phyloP scores from a whole-genome alignment of 2,329 filamentous ascomycete species.

The Shiraia sp. region DNA sequence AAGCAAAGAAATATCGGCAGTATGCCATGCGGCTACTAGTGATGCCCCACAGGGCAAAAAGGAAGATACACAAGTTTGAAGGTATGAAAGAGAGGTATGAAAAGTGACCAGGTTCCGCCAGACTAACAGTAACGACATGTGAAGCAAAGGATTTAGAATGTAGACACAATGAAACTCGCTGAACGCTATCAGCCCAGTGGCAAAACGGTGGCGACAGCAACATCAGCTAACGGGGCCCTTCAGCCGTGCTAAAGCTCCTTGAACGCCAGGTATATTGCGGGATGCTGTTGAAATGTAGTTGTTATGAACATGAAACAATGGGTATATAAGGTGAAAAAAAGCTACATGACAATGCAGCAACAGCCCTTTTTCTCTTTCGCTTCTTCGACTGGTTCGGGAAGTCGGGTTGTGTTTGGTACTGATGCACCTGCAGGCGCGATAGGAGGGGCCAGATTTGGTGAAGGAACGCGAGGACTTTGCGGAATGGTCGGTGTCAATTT shows the following conservation, averaged over 20 bases:
- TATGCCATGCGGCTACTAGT: constrained; percentile 8
- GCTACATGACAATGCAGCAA: constrained; percentile 76
- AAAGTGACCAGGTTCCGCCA: not conserved
- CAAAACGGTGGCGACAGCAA: constrained; percentile 9
- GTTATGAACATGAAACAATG: constrained; percentile 20
- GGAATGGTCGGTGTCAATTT: constrained; percentile 53
- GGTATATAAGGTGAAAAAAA: constrained; percentile 33
- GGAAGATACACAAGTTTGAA: constrained; percentile 4
- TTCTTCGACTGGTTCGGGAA: constrained; percentile 60
- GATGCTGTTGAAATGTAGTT: constrained; percentile 23
- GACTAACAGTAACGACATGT: not conserved
- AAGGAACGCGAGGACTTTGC: constrained; percentile 33
- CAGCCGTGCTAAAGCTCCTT: constrained; percentile 13
- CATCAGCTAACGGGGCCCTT: constrained; percentile 13
- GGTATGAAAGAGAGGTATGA: not conserved
- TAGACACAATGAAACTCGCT: constrained; percentile 32
- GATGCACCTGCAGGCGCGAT: constrained; percentile 19
- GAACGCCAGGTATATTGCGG: constrained; percentile 34
- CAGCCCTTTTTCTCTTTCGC: constrained; percentile 64
- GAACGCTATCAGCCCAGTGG: constrained; percentile 38
- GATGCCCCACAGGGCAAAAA: constrained; percentile 2
- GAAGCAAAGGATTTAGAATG: not conserved
- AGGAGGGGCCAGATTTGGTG: constrained; percentile 27
- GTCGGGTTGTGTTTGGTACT: constrained; percentile 51
- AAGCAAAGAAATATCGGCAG: constrained; percentile 9